Percentiles rank a stretch among this genome's conserved stretches.
These are phyloP conservation scores for Vigna nakashimae DNA, from an alignment of 306 rosid species.

Conservation along the genomic window DNA sequence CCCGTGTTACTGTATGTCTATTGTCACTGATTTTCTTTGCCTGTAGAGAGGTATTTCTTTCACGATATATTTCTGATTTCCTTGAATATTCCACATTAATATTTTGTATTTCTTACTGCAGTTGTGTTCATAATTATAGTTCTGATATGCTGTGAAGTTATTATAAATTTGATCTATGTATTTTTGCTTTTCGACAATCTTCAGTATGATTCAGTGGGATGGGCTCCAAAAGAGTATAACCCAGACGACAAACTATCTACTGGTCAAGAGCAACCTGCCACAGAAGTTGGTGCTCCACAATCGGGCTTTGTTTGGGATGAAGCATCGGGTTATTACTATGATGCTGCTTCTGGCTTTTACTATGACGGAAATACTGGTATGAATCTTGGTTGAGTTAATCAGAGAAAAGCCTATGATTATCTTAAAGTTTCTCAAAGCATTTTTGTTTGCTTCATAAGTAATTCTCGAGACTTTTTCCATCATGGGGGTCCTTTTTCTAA, in stretches of 20 bases:
- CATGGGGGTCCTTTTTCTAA: not conserved
- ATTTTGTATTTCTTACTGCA: not conserved
- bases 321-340: conserved; percentile 97
- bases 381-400: conserved; percentile 36
- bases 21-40: not conserved
- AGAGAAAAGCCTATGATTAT: conserved; percentile 12
- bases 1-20: not conserved
- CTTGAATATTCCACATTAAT: conserved; percentile 33
- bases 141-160: conserved; percentile 29
- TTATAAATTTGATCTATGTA: not conserved
- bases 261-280: conserved; percentile 63
- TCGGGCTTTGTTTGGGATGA: conserved; percentile 98
- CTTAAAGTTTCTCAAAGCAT: conserved; percentile 11
- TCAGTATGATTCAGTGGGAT: conserved; percentile 95
- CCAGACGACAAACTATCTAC: conserved; percentile 78
- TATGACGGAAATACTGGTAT: conserved; percentile 96
- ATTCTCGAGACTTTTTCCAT: not conserved
- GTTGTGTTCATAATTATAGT: not conserved
- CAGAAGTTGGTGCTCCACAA: conserved; percentile 77
- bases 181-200: conserved; percentile 18
- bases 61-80: conserved; percentile 26
- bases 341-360: conserved; percentile 97
- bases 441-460: conserved; percentile 2
- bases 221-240: conserved; percentile 98
- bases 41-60: not conserved